phyloP scores from a whole-genome alignment of 805 yeast genomes.

The Candida namnaoensis region DNA sequence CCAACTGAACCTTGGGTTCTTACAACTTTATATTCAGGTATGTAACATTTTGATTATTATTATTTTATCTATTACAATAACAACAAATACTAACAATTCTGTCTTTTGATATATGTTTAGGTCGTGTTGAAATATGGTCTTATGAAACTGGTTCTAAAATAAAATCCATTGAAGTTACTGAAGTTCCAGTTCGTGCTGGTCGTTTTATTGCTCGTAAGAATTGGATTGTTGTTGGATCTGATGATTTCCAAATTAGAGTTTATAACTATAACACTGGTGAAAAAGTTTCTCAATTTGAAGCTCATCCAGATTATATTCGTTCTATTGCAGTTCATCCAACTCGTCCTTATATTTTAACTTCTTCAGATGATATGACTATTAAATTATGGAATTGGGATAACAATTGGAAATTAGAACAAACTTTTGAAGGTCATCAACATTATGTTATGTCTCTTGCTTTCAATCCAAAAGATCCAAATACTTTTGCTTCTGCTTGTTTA shows the following conservation, averaged over 20 bases:
- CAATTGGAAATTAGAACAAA: conserved; percentile 83
- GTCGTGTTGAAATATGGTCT: conserved; percentile 81
- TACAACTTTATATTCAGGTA: conserved; percentile 85
- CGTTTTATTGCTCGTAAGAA: conserved; percentile 91
- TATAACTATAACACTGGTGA: conserved; percentile 95
- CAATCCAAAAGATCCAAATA: conserved; percentile 95
- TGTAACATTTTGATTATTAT: conserved; percentile 47
- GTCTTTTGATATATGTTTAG: conserved; percentile 3
- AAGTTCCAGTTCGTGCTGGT: conserved; percentile 93
- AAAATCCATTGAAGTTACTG: conserved; percentile 89
- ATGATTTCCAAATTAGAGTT: conserved; percentile 90
- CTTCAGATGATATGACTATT: conserved; percentile 86
- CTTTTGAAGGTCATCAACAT: conserved; percentile 93
- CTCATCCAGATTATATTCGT: conserved; percentile 95
- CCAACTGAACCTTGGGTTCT: conserved; percentile 97
- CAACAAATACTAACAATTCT: background rate
- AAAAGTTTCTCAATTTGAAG: conserved; percentile 90
- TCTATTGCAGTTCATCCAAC: conserved; percentile 91
- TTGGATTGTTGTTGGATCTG: conserved; percentile 95
- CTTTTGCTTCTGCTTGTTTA: conserved; percentile 94
- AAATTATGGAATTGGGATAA: conserved; percentile 98
- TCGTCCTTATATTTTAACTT: conserved; percentile 80
- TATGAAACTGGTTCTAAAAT: conserved; percentile 80
- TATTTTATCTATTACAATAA: background rate
- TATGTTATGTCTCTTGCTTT: conserved; percentile 91